phyloP scores from a whole-genome alignment of 73 alveolate genomes.

The Strombidium stylifer region DNA sequence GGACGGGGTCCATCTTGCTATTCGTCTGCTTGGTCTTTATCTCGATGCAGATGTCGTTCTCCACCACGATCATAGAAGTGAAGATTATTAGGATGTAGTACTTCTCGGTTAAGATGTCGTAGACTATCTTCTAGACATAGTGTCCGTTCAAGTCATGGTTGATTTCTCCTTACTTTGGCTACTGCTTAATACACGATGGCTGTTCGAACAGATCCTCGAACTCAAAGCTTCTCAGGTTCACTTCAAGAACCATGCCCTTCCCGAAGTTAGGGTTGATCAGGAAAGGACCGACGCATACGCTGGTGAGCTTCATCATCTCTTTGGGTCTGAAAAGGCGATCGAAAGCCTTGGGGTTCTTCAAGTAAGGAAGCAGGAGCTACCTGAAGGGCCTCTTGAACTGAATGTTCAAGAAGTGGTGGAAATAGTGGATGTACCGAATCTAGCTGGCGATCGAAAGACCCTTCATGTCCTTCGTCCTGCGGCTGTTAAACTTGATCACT shows the following conservation, averaged over 20 bases:
- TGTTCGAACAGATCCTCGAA: no score
- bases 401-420: conserved; percentile 7
- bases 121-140: neutral
- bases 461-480: conserved; percentile 52
- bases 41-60: neutral
- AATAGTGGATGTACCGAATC: conserved; percentile 11
- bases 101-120: neutral
- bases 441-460: conserved; percentile 27
- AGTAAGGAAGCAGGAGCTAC: neutral
- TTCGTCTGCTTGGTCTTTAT: neutral
- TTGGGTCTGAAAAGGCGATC: neutral
- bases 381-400: neutral
- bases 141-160: neutral
- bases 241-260: neutral
- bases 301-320: neutral
- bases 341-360: neutral
- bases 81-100: neutral
- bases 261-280: neutral
- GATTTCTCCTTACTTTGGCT: neutral
- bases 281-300: conserved; percentile 2
- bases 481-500: conserved; percentile 66
- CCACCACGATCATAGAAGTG: neutral
- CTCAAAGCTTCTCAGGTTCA: neutral
- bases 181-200: neutral
- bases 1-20: neutral